Evolutionary conservation across 2,329 filamentous ascomycete genomes (phyloP).

Genomic region (Aureobasidium sp.): DNA sequence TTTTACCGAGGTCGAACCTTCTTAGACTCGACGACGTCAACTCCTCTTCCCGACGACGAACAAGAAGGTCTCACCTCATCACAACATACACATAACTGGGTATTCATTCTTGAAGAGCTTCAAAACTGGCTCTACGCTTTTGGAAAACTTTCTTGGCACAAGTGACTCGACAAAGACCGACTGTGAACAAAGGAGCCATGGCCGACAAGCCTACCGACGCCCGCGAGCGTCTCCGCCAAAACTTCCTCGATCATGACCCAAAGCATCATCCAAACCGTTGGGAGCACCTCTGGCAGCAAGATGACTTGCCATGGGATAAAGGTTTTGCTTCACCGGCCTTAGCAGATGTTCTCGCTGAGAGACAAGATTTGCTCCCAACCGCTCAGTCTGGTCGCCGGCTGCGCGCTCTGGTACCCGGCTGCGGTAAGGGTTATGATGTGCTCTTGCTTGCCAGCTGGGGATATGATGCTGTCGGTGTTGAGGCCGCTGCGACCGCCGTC

Average conservation of each 20-base stretch:
- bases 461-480: constrained; percentile 70
- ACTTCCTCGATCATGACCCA: constrained; percentile 19
- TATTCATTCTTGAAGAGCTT: background rate
- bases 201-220: constrained; percentile 17
- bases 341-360: constrained; percentile 42
- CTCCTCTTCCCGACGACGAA: background rate
- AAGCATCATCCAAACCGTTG: constrained; percentile 41
- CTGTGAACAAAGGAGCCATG: constrained; percentile 1
- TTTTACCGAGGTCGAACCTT: background rate
- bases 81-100: background rate
- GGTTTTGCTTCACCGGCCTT: constrained; percentile 53
- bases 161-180: background rate
- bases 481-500: constrained; percentile 50
- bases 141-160: background rate
- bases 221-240: constrained; percentile 23
- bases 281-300: constrained; percentile 50
- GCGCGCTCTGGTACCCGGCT: constrained; percentile 69
- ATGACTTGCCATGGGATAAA: constrained; percentile 53
- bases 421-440: constrained; percentile 75
- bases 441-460: constrained; percentile 66
- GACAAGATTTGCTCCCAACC: constrained; percentile 20
- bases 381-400: constrained; percentile 31
- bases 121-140: background rate
- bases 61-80: background rate
- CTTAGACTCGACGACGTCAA: constrained; percentile 5